Evolutionary conservation across 75 land plant species (phyloP).

Genomic region (Adiantum capillusveneris): DNA sequence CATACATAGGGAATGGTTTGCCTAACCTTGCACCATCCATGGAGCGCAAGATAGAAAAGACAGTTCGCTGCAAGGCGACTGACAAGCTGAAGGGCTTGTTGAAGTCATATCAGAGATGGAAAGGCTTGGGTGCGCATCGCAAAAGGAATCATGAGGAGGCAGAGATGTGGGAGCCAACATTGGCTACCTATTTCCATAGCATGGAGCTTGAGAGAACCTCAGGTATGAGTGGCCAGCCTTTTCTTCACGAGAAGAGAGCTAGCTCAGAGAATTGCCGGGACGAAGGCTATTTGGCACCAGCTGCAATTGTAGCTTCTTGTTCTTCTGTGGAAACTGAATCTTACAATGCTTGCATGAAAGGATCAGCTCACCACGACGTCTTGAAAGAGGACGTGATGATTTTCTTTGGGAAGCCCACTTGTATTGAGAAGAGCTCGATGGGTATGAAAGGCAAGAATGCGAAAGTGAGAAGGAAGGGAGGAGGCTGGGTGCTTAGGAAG

Average conservation of each 20-base stretch:
- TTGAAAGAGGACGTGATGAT: no score
- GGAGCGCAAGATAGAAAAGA: neutral
- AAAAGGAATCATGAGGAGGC: neutral
- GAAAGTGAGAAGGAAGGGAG: neutral
- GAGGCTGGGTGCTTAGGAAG: conserved; percentile 1
- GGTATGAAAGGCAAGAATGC: neutral
- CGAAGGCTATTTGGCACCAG: no score
- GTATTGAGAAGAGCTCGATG: neutral
- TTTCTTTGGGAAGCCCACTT: neutral
- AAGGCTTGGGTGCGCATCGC: neutral
- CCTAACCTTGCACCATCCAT: neutral
- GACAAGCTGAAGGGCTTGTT: neutral
- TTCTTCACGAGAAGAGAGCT: neutral
- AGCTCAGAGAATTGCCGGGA: neutral
- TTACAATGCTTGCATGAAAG: no score
- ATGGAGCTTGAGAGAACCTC: neutral
- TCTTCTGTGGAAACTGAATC: no score
- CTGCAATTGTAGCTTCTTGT: no score
- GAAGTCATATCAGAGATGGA: neutral
- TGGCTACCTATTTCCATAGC: conserved; percentile 13
- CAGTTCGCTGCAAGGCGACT: neutral
- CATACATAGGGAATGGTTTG: no score
- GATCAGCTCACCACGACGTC: no score
- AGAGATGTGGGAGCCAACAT: conserved; percentile 12
- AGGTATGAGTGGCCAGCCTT: neutral